A percentile compares a stretch with the other conserved stretches of the same genome.
phyloP scores from a whole-genome alignment of 1,284 basidiomycete species.

The Ustilago hordei region DNA sequence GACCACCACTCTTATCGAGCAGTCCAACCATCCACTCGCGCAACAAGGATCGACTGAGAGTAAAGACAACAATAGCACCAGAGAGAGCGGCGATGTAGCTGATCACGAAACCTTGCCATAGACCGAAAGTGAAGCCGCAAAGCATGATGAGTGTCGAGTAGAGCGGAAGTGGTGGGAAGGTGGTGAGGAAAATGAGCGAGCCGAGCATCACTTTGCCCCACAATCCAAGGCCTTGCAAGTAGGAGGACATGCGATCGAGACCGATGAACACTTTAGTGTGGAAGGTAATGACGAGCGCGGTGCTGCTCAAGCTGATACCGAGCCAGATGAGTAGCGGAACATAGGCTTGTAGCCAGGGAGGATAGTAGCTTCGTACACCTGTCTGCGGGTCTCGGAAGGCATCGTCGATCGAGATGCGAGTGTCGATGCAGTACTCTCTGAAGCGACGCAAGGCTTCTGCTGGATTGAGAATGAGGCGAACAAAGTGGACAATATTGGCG shows the following conservation, averaged over 20 bases:
- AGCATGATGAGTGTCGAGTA: slow-evolving; percentile 88
- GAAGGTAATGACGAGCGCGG: slow-evolving; percentile 66
- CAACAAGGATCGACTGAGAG: slow-evolving; percentile 79
- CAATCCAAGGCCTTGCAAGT: slow-evolving; percentile 58
- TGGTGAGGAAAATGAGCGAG: slow-evolving; percentile 68
- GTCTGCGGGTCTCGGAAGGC: slow-evolving; percentile 65
- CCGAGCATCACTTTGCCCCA: slow-evolving; percentile 60
- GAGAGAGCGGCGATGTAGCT: slow-evolving; percentile 85
- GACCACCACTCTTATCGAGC: slow-evolving; percentile 73
- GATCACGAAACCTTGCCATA: slow-evolving; percentile 81
- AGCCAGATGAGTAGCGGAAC: slow-evolving; percentile 69
- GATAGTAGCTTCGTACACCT: slow-evolving; percentile 58
- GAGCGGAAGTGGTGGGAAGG: slow-evolving; percentile 79
- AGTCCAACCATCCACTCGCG: slow-evolving; percentile 78
- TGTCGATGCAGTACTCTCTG: slow-evolving; percentile 41
- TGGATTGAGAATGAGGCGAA: slow-evolving; percentile 42
- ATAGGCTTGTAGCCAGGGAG: slow-evolving; percentile 68
- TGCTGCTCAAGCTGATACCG: slow-evolving; percentile 65
- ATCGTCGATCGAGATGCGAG: slow-evolving; percentile 54
- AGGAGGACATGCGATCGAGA: slow-evolving; percentile 58
- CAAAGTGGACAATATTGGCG: slow-evolving; percentile 21
- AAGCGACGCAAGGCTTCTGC: slow-evolving; percentile 39
- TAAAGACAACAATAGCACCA: slow-evolving; percentile 82
- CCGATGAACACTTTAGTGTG: slow-evolving; percentile 67
- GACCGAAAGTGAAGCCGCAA: slow-evolving; percentile 86